Evolutionary conservation across 768 basidiomycete genomes (phyloP).

Genomic region (Psilocybe subaeruginosa): DNA sequence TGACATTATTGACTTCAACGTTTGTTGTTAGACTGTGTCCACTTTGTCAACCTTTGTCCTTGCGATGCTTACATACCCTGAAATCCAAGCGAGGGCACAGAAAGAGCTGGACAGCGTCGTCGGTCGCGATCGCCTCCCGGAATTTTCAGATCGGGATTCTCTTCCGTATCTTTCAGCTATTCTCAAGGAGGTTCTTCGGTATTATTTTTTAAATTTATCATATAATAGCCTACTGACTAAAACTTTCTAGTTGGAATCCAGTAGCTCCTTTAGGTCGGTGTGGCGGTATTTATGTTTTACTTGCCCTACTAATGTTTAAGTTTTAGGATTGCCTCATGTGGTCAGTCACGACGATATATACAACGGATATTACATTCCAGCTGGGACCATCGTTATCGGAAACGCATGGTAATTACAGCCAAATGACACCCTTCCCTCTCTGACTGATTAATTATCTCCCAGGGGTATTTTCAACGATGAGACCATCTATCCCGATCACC

Average conservation of each 20-base stretch:
- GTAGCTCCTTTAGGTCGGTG: slow-evolving; percentile 10
- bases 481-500: slow-evolving; percentile 43
- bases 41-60: slow-evolving; percentile 21
- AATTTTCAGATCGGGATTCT: slow-evolving; percentile 20
- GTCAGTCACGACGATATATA: slow-evolving; percentile 22
- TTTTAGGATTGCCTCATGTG: slow-evolving; percentile 17
- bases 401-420: slow-evolving; percentile 27
- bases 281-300: too few relatives aligned
- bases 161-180: slow-evolving; percentile 18
- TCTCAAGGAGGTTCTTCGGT: slow-evolving; percentile 9
- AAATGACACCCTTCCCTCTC: slow-evolving; percentile 28
- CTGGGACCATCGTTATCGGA: slow-evolving; percentile 28
- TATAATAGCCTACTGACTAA: slow-evolving; percentile 29
- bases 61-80: slow-evolving; percentile 20
- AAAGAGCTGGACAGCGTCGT: slow-evolving; percentile 24
- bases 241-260: slow-evolving; percentile 26
- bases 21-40: slow-evolving; percentile 16
- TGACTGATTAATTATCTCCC: not conserved
- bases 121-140: slow-evolving; percentile 21
- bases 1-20: not conserved
- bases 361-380: slow-evolving; percentile 26
- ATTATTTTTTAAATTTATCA: not conserved
- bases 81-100: slow-evolving; percentile 23
- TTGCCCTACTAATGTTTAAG: not conserved
- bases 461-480: slow-evolving; percentile 57